phyloP scores from a whole-genome alignment of 306 rosid species.

The Cyclanthera cordifolia region DNA sequence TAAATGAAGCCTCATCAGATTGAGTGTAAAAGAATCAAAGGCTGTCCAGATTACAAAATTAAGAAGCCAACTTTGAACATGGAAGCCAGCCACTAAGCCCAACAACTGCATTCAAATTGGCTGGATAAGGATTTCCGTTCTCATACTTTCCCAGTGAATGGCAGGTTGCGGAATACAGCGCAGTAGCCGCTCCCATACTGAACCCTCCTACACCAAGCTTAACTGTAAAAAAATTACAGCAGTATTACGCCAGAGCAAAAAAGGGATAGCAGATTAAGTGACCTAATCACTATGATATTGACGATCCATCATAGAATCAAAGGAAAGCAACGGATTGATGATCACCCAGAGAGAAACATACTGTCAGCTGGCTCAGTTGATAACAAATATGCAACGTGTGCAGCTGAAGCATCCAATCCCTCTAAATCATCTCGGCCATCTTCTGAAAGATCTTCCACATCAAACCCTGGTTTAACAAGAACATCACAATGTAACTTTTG shows the following conservation, averaged over 20 bases:
- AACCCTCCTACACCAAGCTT: constrained; percentile 96
- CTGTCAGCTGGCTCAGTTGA: constrained; percentile 85
- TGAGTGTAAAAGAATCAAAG: constrained; percentile 2
- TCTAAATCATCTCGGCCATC: constrained; percentile 78
- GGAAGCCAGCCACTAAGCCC: constrained; percentile 99
- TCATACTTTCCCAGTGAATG: constrained; percentile 55
- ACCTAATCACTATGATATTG: not conserved
- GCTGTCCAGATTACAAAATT: constrained; percentile 11
- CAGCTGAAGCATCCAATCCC: constrained; percentile 90
- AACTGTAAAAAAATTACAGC: constrained; percentile 33
- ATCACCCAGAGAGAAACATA: constrained; percentile 32
- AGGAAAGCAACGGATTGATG: not conserved
- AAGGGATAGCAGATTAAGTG: not conserved
- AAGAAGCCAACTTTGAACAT: constrained; percentile 63
- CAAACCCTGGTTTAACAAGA: constrained; percentile 55
- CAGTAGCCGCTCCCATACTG: constrained; percentile 98
- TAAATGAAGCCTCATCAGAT: constrained; percentile 7
- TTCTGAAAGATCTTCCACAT: constrained; percentile 81
- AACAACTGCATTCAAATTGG: constrained; percentile 67
- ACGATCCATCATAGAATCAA: not conserved
- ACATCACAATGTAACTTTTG: constrained; percentile 6
- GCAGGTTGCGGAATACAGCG: constrained; percentile 77
- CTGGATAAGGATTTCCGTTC: constrained; percentile 55
- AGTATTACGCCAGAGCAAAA: not conserved
- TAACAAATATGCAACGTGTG: constrained; percentile 86